phyloP scores from a whole-genome alignment of 495 filamentous ascomycete genomes.

The Evernia prunastri region DNA sequence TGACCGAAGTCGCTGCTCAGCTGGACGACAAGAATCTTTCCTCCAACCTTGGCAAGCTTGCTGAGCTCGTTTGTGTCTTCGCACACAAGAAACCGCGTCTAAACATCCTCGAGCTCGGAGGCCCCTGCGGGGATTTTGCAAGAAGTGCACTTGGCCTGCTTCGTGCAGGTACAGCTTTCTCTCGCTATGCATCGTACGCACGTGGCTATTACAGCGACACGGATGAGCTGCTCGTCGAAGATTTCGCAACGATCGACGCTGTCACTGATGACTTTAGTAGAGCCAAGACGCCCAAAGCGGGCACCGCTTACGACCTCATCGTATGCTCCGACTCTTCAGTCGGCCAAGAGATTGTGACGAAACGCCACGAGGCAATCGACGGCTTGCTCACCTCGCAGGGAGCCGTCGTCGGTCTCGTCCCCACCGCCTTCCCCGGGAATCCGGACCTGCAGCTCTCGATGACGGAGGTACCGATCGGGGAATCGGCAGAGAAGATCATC shows the following conservation, averaged over 20 bases:
- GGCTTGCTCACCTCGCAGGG: neutral
- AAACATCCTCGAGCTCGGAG: conserved; percentile 23
- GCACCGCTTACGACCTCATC: no score
- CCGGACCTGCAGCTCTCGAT: neutral
- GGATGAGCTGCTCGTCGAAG: conserved; percentile 3
- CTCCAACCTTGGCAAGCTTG: neutral
- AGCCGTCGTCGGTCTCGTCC: neutral
- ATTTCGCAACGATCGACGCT: neutral
- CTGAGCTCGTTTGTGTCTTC: conserved; percentile 21
- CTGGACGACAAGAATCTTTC: conserved; percentile 10
- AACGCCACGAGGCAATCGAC: no score
- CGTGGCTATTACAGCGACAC: neutral
- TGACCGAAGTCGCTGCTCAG: neutral
- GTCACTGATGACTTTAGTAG: no score
- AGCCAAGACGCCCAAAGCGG: no score
- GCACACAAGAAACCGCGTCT: conserved; percentile 28
- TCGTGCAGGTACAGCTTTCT: neutral
- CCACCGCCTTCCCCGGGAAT: neutral
- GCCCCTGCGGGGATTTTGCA: neutral
- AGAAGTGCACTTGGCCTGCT: conserved; percentile 14
- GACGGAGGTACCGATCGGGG: no score
- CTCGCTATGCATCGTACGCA: neutral
- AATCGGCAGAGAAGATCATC: neutral
- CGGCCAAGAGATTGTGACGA: no score
- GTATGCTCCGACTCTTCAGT: no score